A percentile compares a stretch with the other conserved stretches of the same genome.
Evolutionary conservation across 495 filamentous ascomycete species (phyloP).

Genomic region (Aspergillus ellipticus): DNA sequence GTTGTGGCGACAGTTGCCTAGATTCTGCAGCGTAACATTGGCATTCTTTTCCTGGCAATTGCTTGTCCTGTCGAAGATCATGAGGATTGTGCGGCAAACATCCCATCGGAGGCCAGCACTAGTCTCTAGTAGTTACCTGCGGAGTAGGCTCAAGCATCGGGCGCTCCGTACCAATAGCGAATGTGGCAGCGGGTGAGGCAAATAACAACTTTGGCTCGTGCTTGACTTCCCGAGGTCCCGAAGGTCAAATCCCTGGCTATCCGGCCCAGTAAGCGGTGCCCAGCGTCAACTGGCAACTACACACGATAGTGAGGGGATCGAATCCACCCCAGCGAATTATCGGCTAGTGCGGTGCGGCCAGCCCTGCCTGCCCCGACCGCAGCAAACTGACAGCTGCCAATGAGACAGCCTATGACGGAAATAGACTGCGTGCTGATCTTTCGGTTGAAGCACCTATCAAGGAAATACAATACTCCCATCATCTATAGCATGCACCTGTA

Average conservation of each 20-base stretch:
- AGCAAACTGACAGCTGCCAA: not conserved
- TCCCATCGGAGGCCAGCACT: not conserved
- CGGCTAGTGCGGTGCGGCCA: not conserved
- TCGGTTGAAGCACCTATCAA: constrained; percentile 9
- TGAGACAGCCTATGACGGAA: not conserved
- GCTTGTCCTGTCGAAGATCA: not conserved
- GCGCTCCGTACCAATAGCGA: not conserved
- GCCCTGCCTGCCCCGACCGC: constrained; percentile 2
- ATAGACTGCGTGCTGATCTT: constrained; percentile 3
- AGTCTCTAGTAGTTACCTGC: not conserved
- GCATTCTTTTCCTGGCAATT: not conserved
- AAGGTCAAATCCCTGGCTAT: not conserved
- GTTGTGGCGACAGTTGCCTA: not conserved
- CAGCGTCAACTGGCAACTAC: not conserved
- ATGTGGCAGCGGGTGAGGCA: not conserved
- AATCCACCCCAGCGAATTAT: not conserved
- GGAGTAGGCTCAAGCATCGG: not conserved
- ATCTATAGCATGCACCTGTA: not conserved
- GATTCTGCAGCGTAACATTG: not conserved
- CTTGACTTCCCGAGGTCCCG: not conserved
- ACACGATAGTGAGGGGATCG: not conserved
- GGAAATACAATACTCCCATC: not conserved
- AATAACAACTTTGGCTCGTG: not conserved
- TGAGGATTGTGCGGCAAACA: not conserved
- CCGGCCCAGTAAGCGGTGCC: not conserved